These are phyloP conservation scores for Mycena capillaripes DNA, from an alignment of 768 basidiomycete species.

Conservation along the genomic window DNA sequence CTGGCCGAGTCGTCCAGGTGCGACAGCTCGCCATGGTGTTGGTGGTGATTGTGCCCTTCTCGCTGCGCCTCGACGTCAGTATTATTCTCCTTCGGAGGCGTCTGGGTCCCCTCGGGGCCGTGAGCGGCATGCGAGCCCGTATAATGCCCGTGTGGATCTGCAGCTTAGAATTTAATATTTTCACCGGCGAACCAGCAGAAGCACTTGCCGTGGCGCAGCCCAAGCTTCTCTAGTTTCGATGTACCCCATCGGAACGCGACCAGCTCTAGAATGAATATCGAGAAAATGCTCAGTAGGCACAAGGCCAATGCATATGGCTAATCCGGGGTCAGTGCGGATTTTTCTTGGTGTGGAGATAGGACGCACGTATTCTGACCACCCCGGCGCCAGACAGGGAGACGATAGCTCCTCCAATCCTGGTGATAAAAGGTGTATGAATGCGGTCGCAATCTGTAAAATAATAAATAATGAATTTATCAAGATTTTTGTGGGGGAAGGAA, in stretches of 20 bases:
- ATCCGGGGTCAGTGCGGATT: conserved; percentile 9
- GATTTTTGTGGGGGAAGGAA: not conserved
- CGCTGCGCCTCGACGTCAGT: conserved; percentile 13
- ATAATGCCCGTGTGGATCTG: conserved; percentile 79
- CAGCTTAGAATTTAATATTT: not conserved
- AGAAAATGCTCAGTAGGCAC: conserved; percentile 86
- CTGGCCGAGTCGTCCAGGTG: conserved; percentile 55
- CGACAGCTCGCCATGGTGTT: conserved; percentile 47
- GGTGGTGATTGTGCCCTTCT: not conserved
- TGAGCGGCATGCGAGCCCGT: conserved; percentile 74
- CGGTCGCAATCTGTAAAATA: conserved; percentile 80
- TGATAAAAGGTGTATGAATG: conserved; percentile 87
- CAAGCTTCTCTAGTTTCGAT: conserved; percentile 75
- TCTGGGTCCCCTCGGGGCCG: conserved; percentile 67
- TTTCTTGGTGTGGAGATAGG: not conserved
- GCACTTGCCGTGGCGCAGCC: conserved; percentile 70
- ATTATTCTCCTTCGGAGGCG: conserved; percentile 18
- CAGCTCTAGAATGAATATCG: conserved; percentile 89
- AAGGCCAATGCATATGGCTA: conserved; percentile 89
- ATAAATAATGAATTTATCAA: not conserved
- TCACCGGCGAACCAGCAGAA: conserved; percentile 8
- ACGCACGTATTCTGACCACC: conserved; percentile 85
- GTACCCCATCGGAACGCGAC: conserved; percentile 92
- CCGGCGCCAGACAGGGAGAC: conserved; percentile 79
- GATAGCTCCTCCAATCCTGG: conserved; percentile 81